These are phyloP conservation scores for Raffaelea arxii DNA, from an alignment of 2,329 filamentous ascomycete genomes.

Conservation along the genomic window DNA sequence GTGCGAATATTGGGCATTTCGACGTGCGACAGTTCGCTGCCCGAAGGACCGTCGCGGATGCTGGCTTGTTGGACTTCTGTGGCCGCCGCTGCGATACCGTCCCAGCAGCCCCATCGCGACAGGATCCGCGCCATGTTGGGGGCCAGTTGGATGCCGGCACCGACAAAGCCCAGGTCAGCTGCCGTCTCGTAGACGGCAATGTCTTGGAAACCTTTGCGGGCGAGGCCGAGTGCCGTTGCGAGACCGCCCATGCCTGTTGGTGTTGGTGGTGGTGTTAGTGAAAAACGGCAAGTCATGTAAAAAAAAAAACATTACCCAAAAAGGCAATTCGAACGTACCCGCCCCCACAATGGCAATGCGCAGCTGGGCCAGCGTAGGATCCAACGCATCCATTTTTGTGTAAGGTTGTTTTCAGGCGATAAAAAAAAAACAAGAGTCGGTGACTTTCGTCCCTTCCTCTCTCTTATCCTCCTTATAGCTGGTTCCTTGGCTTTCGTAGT, in stretches of 20 bases:
- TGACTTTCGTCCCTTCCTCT: too few relatives aligned
- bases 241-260: slow-evolving; percentile 65
- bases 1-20: slow-evolving; percentile 56
- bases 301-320: neutral
- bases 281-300: neutral
- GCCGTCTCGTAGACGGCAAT: slow-evolving; percentile 68
- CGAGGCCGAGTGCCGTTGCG: slow-evolving; percentile 59
- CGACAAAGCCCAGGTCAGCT: slow-evolving; percentile 66
- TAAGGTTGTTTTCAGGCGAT: too few relatives aligned
- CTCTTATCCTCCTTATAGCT: too few relatives aligned
- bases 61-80: slow-evolving; percentile 62
- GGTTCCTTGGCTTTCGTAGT: too few relatives aligned
- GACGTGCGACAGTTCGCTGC: slow-evolving; percentile 62
- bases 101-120: slow-evolving; percentile 63
- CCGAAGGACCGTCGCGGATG: slow-evolving; percentile 62
- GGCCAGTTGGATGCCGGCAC: slow-evolving; percentile 74
- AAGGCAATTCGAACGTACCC: too few relatives aligned
- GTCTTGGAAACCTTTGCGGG: slow-evolving; percentile 63
- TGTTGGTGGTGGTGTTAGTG: neutral
- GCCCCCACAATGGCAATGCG: slow-evolving; percentile 22
- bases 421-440: too few relatives aligned
- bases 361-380: slow-evolving; percentile 12
- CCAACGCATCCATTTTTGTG: too few relatives aligned
- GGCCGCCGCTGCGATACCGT: slow-evolving; percentile 58
- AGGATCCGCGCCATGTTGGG: slow-evolving; percentile 74